Base-by-base conservation (phyloP, 257 asterid species). In the Gynochthodes officinalis region DNA sequence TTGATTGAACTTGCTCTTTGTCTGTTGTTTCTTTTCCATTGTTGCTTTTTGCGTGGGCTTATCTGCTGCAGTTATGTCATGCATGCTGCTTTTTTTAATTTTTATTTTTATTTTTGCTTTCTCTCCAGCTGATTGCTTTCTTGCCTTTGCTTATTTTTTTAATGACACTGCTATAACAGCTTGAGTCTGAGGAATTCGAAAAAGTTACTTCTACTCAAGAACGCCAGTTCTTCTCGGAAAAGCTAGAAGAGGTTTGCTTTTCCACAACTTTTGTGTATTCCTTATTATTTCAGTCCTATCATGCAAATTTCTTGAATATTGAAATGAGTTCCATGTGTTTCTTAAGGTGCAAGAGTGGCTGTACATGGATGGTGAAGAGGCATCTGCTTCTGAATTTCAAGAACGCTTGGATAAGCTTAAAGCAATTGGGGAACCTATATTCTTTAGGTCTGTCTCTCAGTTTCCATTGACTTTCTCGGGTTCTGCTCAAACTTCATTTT, bases 331-430 rank as follows among this genome's bases (percentile, higher is more conserved):
- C 14, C 48, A 33, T 71, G 75, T 61, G 67, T 27, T 83, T 57
- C 72, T 80, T 79, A 85, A 95, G 99, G 98, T 84, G 66, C 94
- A 95, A 83, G 99, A 95, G 28, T 95, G 99, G 99, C 76, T 95
- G 84, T 95, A 95, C 78, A 90, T 94, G 79, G 99, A 95, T 80
- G 99, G 98, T 73, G 99, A 95, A 86, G 99, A 95, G 84, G 99
- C 98, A 76, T 86, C 96, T 80, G 97, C 96, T 62, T 55, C 87
- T 77, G 93, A 92, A 77, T 95, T 95, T 79, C 82, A 90, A 84
- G 85, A 89, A 79, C 95, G 83, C 63, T 81, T 92, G 76, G 95
- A 95, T 75, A 83, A 69, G 84, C 78, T 95, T 86, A 92, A 90
- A 77, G 87, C 97, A 79, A 73, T 92, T 72, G 98, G 98, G 23